Evolutionary conservation across 805 yeast genomes (phyloP), one percentile per base, ranked within the genome.

Genomic region (Saitoella complicata): DNA sequence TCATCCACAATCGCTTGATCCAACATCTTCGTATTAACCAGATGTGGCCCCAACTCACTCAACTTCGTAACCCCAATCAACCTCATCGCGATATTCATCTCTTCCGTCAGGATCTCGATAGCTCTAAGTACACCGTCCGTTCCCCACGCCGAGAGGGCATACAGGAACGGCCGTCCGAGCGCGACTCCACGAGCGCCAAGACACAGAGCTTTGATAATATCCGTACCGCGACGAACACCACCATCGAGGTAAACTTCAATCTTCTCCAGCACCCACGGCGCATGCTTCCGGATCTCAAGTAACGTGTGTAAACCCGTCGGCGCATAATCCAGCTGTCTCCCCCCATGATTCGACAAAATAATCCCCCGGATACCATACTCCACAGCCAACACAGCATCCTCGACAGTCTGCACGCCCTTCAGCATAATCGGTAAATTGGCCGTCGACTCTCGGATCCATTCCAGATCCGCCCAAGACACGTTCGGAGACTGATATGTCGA

Each of bases 181-280:
- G 84, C 84, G 4, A 67, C 70, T 7, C 76, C 79, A 39, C 67
- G 73, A 7, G 83, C 84, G 6, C 84, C 85, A 1, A 78, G 64
- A 46, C 80, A 73, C 6, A 78, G 56, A 0, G 84, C 84, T 50
- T 78, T 78, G 32, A 77, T 56, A 8, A 78, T 60, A 58, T 78
- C 85, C 5, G 80, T 68, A 5, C 81, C 84, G 54, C 83, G 66
- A 48, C 78, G 63, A 34, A 78, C 67, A 21, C 84, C 84, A 39
- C 85, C 84, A 55, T 78, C 84, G 31, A 78, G 54, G 52, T 65
- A 76, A 5, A 78, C 64, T 46, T 75, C 78, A 39, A 76, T 61
- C 44, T 69, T 69, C 12, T 66, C 63, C 38, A 55, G 55, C 7
- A 58, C 53, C 33, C 67, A 62, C 31, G 75, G 60, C 2, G 66